phyloP scores from a whole-genome alignment of 805 yeast species.

The Starmerella bombi region DNA sequence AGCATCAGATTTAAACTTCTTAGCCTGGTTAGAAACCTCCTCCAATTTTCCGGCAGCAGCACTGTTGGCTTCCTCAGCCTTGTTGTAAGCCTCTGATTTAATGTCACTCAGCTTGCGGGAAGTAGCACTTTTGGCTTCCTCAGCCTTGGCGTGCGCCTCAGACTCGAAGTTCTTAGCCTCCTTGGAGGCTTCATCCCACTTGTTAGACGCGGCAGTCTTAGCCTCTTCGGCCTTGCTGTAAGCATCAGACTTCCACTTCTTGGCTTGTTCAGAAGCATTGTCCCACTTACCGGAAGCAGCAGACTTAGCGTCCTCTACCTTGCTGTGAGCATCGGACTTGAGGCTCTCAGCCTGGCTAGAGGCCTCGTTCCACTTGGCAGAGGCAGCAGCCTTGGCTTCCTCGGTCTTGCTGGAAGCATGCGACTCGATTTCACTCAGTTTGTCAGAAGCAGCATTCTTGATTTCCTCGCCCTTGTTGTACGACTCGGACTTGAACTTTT shows the following conservation, averaged over 20 bases:
- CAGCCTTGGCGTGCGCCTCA: neutral
- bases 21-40: constrained; percentile 2
- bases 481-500: neutral
- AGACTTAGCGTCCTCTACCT: neutral
- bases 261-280: too few relatives aligned
- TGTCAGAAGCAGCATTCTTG: neutral
- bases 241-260: neutral
- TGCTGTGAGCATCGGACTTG: neutral
- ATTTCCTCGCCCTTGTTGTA: neutral
- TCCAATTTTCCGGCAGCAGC: neutral
- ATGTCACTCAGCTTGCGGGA: neutral
- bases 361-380: neutral
- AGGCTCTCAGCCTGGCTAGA: constrained; percentile 3
- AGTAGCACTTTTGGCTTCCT: constrained; percentile 1
- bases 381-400: constrained; percentile 1
- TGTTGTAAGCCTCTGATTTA: neutral
- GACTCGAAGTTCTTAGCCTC: constrained; percentile 1
- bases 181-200: neutral
- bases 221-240: neutral
- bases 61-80: neutral
- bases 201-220: neutral
- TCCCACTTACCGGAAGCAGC: neutral
- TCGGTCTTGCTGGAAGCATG: neutral
- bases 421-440: neutral
- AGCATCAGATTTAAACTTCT: neutral